phyloP scores from a whole-genome alignment of 1,284 basidiomycete species.

The Takashimella koratensis region DNA sequence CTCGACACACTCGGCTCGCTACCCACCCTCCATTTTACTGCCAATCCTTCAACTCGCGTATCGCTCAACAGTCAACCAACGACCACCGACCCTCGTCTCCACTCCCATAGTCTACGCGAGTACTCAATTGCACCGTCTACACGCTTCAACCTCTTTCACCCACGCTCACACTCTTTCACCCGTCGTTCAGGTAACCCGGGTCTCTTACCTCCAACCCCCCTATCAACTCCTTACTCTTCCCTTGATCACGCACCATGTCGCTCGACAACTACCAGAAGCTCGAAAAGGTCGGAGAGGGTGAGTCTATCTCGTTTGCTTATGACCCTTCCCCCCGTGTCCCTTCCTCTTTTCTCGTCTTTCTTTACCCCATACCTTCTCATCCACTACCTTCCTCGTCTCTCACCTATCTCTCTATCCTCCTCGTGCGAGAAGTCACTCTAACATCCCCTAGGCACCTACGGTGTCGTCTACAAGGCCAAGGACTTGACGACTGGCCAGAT shows the following conservation, averaged over 20 bases:
- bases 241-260: conserved; percentile 31
- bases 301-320: no score
- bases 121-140: no score
- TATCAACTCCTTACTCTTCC: no score
- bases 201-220: background rate
- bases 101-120: no score
- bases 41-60: no score
- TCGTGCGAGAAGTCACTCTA: background rate
- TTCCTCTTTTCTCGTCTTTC: conserved; percentile 40
- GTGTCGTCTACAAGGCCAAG: conserved; percentile 92
- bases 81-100: no score
- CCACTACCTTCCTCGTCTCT: background rate
- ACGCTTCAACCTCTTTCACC: no score
- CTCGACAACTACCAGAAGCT: conserved; percentile 59
- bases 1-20: background rate
- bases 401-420: background rate
- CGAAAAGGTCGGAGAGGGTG: conserved; percentile 70
- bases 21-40: background rate
- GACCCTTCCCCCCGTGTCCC: conserved; percentile 57
- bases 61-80: no score
- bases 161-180: no score
- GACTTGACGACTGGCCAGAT: conserved; percentile 71
- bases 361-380: conserved; percentile 45
- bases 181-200: no score
- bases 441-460: conserved; percentile 79